Evolutionary conservation across 176 grass and related monocot species (phyloP).

Genomic region (Ensete glaucum): DNA sequence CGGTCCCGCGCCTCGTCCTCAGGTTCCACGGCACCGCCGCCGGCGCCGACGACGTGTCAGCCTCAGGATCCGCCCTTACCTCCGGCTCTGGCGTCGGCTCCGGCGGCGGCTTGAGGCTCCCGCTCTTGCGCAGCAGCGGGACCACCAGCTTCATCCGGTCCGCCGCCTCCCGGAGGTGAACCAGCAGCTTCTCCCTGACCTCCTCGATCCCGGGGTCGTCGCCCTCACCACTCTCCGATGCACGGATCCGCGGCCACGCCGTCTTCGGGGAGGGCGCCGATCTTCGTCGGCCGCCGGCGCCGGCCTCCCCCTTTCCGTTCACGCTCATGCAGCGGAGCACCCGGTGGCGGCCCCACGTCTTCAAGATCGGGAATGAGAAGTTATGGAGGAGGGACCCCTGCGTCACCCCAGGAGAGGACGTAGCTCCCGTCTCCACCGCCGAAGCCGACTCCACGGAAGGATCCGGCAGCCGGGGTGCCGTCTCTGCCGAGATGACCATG

Average conservation of each 20-base stretch:
- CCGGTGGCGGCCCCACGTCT: conserved; percentile 56
- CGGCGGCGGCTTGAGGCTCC: background rate
- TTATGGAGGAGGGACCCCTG: background rate
- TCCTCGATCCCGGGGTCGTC: conserved; percentile 29
- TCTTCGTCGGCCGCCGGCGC: conserved; percentile 4
- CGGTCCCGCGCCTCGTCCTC: conserved; percentile 29
- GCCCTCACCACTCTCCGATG: conserved; percentile 5
- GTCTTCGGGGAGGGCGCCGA: background rate
- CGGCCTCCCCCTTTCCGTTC: conserved; percentile 10
- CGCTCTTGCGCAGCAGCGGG: background rate
- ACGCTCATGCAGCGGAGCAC: conserved; percentile 31
- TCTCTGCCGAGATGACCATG: background rate
- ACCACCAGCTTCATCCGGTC: conserved; percentile 22
- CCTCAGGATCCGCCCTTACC: background rate
- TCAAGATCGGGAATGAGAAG: conserved; percentile 39
- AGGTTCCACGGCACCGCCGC: conserved; percentile 40
- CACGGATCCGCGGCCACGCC: background rate
- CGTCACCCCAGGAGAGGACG: background rate
- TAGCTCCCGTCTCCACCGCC: background rate
- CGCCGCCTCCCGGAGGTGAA: conserved; percentile 29
- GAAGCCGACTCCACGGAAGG: background rate
- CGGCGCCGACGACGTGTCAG: background rate
- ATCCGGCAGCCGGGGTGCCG: background rate
- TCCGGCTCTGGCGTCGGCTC: background rate
- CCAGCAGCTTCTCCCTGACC: conserved; percentile 28